phyloP scores from a whole-genome alignment of 1,284 basidiomycete genomes.

The Ceratobasidium sp. region DNA sequence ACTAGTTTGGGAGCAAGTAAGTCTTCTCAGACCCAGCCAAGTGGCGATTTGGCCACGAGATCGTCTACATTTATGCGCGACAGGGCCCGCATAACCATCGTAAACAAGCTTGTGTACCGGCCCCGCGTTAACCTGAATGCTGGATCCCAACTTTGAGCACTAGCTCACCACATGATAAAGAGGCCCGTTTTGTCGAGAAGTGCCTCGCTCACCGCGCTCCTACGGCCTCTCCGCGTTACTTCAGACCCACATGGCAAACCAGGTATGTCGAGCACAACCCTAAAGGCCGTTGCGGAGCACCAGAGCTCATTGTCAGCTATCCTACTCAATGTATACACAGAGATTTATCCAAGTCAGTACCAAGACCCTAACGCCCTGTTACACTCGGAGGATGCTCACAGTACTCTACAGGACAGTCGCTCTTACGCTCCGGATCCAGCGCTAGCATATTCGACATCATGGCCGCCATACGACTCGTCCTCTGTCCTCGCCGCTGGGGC shows the following conservation, averaged over 20 bases:
- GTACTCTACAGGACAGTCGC: constrained; percentile 27
- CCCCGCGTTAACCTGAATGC: constrained; percentile 38
- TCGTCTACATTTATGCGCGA: constrained; percentile 36
- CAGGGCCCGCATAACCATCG: constrained; percentile 33
- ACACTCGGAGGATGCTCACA: constrained; percentile 14
- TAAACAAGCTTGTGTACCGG: constrained; percentile 37
- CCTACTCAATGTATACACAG: constrained; percentile 27
- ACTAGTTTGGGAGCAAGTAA: constrained; percentile 24
- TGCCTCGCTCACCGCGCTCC: constrained; percentile 31
- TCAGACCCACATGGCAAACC: constrained; percentile 38
- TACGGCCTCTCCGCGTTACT: constrained; percentile 33
- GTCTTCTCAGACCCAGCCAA: constrained; percentile 28
- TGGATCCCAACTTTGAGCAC: constrained; percentile 38
- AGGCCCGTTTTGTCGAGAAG: constrained; percentile 31
- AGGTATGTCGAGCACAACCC: constrained; percentile 22
- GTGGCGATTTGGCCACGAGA: constrained; percentile 37
- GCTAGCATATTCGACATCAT: constrained; percentile 32
- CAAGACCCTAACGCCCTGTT: constrained; percentile 5
- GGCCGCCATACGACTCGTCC: constrained; percentile 22
- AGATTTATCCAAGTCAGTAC: constrained; percentile 33
- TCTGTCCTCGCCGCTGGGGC: constrained; percentile 4
- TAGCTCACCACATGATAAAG: constrained; percentile 39
- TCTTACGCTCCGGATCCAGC: constrained; percentile 20
- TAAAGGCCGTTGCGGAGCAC: neutral
- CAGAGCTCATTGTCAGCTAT: constrained; percentile 25